Evolutionary conservation across 495 filamentous ascomycete genomes (phyloP).

Genomic region (Penicillium desertorum): DNA sequence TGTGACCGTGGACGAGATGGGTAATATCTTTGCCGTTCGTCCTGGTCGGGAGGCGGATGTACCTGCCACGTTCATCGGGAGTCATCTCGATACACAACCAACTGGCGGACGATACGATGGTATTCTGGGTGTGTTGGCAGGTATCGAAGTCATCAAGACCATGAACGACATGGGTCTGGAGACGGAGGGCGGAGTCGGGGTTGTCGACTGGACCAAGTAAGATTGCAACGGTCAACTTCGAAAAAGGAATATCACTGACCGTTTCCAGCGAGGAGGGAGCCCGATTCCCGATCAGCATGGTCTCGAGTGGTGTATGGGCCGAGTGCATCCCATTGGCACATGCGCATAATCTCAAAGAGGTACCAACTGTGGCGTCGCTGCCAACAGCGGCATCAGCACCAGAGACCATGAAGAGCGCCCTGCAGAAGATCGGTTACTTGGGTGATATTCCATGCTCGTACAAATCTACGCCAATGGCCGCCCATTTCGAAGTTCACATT

Average conservation of each 20-base stretch:
- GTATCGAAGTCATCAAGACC: slow-evolving; percentile 66
- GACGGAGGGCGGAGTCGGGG: slow-evolving; percentile 68
- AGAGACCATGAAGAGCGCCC: slow-evolving; percentile 65
- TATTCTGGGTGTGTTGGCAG: slow-evolving; percentile 70
- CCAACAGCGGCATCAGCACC: slow-evolving; percentile 47
- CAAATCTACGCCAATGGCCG: slow-evolving; percentile 65
- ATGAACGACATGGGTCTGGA: slow-evolving; percentile 68
- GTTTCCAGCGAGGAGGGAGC: slow-evolving; percentile 67
- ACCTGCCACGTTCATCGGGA: slow-evolving; percentile 67
- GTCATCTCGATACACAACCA: slow-evolving; percentile 78
- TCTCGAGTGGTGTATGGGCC: slow-evolving; percentile 75
- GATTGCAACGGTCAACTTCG: background rate
- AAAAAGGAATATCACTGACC: slow-evolving; percentile 15
- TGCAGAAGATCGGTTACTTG: slow-evolving; percentile 70
- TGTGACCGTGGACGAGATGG: slow-evolving; percentile 63
- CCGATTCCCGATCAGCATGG: slow-evolving; percentile 76
- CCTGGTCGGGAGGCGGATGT: slow-evolving; percentile 54
- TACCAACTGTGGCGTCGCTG: slow-evolving; percentile 46
- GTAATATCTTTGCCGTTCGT: slow-evolving; percentile 74
- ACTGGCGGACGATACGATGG: slow-evolving; percentile 73
- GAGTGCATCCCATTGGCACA: slow-evolving; percentile 60
- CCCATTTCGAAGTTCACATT: slow-evolving; percentile 83
- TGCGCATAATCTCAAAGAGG: slow-evolving; percentile 60
- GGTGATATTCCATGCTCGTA: slow-evolving; percentile 58
- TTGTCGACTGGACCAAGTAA: slow-evolving; percentile 80